phyloP scores from a whole-genome alignment of 2,329 filamentous ascomycete species.

The Alternaria ethzedia region DNA sequence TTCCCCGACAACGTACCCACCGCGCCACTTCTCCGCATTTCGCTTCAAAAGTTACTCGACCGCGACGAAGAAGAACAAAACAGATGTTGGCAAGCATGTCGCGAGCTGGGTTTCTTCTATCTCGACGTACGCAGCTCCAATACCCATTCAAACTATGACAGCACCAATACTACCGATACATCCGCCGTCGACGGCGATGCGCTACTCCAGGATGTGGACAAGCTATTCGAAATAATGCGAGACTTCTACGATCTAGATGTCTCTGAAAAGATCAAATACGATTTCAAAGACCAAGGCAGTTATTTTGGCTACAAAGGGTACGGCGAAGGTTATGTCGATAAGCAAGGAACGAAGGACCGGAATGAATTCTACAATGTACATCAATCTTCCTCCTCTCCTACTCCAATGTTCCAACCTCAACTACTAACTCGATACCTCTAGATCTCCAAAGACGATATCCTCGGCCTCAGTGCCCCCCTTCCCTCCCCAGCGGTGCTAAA shows the following conservation, averaged over 20 bases:
- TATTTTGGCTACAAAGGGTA: slow-evolving; percentile 61
- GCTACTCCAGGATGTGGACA: slow-evolving; percentile 53
- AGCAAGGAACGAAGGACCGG: slow-evolving; percentile 56
- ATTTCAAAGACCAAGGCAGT: slow-evolving; percentile 57
- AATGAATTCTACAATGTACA: slow-evolving; percentile 64
- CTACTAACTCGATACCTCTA: not conserved
- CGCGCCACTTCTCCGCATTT: slow-evolving; percentile 51
- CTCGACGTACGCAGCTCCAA: slow-evolving; percentile 52
- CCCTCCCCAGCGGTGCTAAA: slow-evolving; percentile 54
- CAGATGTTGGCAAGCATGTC: slow-evolving; percentile 51
- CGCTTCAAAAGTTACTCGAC: slow-evolving; percentile 48
- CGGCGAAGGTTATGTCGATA: slow-evolving; percentile 56
- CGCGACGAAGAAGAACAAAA: slow-evolving; percentile 45
- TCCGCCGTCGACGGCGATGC: slow-evolving; percentile 41
- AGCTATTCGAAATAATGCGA: slow-evolving; percentile 55
- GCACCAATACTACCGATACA: not conserved
- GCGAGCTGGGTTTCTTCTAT: slow-evolving; percentile 64
- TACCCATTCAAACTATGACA: not conserved
- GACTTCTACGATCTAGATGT: slow-evolving; percentile 57
- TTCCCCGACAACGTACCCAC: slow-evolving; percentile 52
- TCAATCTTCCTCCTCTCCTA: not conserved
- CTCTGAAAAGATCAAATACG: slow-evolving; percentile 62
- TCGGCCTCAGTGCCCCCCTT: slow-evolving; percentile 48
- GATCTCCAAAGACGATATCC: slow-evolving; percentile 61
- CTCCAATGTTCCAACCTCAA: not conserved